Conservation (phyloP, 495 filamentous ascomycete genomes). For the Astrothelium subdiscretum region DNA sequence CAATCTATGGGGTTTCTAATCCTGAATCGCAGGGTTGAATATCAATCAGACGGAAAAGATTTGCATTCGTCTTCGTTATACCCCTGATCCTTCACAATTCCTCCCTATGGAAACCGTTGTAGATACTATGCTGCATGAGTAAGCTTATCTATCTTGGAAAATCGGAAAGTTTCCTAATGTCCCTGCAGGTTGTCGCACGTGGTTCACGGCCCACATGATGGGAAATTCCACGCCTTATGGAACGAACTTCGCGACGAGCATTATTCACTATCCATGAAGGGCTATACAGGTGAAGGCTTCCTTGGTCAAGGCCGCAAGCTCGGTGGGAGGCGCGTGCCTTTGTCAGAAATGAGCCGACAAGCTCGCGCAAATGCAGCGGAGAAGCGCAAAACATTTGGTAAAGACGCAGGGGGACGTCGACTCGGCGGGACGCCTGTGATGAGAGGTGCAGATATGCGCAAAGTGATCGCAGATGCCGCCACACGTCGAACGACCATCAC, state of each 20-base stretch:
- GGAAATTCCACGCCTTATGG: conserved; percentile 73
- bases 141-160: conserved; percentile 14
- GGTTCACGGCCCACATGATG: conserved; percentile 70
- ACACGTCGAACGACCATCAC: conserved; percentile 52
- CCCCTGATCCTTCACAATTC: conserved; percentile 64
- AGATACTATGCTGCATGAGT: conserved; percentile 94
- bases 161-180: background rate
- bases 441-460: conserved; percentile 60
- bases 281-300: conserved; percentile 90
- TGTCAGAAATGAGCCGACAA: conserved; percentile 63
- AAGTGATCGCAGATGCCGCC: conserved; percentile 61
- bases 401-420: conserved; percentile 55
- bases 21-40: conserved; percentile 52
- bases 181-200: conserved; percentile 61
- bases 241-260: conserved; percentile 81
- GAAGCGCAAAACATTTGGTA: conserved; percentile 44
- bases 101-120: conserved; percentile 66
- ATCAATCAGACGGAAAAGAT: conserved; percentile 65
- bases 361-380: conserved; percentile 64
- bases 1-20: background rate
- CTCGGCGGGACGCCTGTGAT: conserved; percentile 56
- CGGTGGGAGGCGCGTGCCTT: conserved; percentile 54
- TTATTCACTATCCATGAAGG: conserved; percentile 58
- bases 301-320: conserved; percentile 61
- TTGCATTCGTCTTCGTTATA: conserved; percentile 70